phyloP scores from a whole-genome alignment of 176 grass and related monocot genomes.

The Bromus sterilis region DNA sequence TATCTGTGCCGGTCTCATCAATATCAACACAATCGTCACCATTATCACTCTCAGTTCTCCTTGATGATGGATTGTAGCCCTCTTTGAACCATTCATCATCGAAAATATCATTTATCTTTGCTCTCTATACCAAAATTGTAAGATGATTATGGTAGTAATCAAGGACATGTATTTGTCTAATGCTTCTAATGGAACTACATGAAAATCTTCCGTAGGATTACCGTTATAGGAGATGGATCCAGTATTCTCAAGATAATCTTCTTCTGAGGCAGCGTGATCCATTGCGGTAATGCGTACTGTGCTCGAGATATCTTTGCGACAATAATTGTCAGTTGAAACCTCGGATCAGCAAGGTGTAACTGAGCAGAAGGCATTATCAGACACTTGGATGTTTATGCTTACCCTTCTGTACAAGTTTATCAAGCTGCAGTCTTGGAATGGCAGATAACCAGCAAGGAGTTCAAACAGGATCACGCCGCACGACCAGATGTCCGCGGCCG shows the following conservation, averaged over 20 bases:
- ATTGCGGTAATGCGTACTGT: constrained; percentile 50
- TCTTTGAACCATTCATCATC: constrained; percentile 52
- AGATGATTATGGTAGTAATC: constrained; percentile 12
- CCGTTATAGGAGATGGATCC: constrained; percentile 41
- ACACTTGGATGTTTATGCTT: constrained; percentile 2
- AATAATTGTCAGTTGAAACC: neutral
- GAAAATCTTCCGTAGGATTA: neutral
- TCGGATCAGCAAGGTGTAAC: neutral
- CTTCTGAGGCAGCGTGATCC: constrained; percentile 53
- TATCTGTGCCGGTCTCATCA: constrained; percentile 21
- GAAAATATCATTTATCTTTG: constrained; percentile 52
- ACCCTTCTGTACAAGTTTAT: constrained; percentile 67
- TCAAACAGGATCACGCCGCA: constrained; percentile 71
- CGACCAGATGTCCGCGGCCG: constrained; percentile 55
- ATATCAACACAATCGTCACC: neutral
- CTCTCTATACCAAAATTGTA: constrained; percentile 34
- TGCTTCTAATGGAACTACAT: neutral
- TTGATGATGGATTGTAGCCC: constrained; percentile 28
- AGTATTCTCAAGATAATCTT: constrained; percentile 61
- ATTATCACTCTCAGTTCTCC: constrained; percentile 14
- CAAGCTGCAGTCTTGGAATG: constrained; percentile 52
- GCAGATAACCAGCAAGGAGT: constrained; percentile 69
- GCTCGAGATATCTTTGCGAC: constrained; percentile 55
- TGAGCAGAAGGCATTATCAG: neutral
- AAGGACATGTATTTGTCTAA: neutral